Conservation (phyloP, 225 moss, liverwort and hornwort species). For the Marchantia paleacea region DNA sequence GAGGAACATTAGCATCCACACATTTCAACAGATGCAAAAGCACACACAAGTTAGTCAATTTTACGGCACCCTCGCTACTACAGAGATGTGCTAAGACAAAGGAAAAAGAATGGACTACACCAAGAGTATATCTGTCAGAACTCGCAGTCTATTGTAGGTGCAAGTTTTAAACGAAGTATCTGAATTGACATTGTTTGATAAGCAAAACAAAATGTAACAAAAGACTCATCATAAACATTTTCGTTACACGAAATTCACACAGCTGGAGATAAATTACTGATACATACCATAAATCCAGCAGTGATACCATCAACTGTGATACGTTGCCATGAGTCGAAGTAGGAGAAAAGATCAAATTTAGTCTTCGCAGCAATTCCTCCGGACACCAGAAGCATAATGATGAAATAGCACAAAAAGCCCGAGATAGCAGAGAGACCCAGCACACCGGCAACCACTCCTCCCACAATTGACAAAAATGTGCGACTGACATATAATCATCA, state of each 20-base stretch:
- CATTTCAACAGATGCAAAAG: not conserved
- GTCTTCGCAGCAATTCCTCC: conserved; percentile 82
- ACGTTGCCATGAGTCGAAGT: conserved; percentile 96
- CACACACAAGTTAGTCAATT: too few species aligned
- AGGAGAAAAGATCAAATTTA: conserved; percentile 69
- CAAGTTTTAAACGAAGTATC: too few species aligned
- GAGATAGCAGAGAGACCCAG: conserved; percentile 74
- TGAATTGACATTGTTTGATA: too few species aligned
- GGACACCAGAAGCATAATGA: conserved; percentile 80
- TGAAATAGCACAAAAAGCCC: conserved; percentile 83
- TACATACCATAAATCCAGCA: conserved; percentile 87
- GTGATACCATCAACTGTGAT: conserved; percentile 89
- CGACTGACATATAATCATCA: conserved; percentile 50
- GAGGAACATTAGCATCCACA: not conserved
- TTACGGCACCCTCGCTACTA: too few species aligned
- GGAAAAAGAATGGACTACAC: too few species aligned
- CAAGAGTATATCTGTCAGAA: too few species aligned
- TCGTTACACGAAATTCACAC: too few species aligned
- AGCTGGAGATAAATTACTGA: too few species aligned
- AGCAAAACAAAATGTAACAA: too few species aligned
- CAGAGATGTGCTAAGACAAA: too few species aligned
- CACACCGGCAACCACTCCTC: conserved; percentile 87
- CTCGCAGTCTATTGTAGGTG: too few species aligned
- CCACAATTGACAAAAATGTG: conserved; percentile 91
- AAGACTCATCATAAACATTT: too few species aligned